Percentiles rank a stretch among this genome's conserved stretches.
These are phyloP conservation scores for Gynandropsis gynandra DNA, from an alignment of 345 rosid genomes.

Conservation along the genomic window DNA sequence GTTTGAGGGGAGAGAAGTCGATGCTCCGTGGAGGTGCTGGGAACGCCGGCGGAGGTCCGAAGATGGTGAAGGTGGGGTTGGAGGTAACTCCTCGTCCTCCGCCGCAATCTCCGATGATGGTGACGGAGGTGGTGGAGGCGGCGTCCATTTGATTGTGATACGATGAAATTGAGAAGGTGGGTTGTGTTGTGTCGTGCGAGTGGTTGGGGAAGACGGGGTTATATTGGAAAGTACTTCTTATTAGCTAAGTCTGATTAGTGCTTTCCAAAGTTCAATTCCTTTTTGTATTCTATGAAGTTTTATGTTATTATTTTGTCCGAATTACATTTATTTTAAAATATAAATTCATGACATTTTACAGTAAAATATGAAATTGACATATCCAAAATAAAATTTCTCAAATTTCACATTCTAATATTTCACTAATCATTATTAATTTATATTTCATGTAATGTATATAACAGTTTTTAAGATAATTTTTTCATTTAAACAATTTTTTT, in stretches of 20 bases:
- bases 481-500: too few species aligned
- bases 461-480: too few species aligned
- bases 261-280: not conserved
- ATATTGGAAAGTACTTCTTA: constrained; percentile 20
- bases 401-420: too few species aligned
- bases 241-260: constrained; percentile 7
- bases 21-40: constrained; percentile 44
- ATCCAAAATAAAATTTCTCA: too few species aligned
- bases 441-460: too few species aligned
- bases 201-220: not conserved
- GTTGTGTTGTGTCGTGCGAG: too few species aligned
- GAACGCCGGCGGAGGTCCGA: constrained; percentile 48
- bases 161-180: not conserved
- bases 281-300: too few species aligned
- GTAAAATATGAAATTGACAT: too few species aligned
- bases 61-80: constrained; percentile 23
- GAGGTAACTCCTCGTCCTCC: constrained; percentile 10
- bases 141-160: constrained; percentile 16
- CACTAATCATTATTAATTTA: too few species aligned
- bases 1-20: constrained; percentile 60
- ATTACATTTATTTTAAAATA: too few species aligned
- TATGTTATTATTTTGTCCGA: too few species aligned
- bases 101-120: constrained; percentile 17
- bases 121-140: constrained; percentile 16
- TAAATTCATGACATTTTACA: too few species aligned